These are phyloP conservation scores for Lanmaoa rubissima DNA, from an alignment of 768 basidiomycete genomes.

Conservation along the genomic window DNA sequence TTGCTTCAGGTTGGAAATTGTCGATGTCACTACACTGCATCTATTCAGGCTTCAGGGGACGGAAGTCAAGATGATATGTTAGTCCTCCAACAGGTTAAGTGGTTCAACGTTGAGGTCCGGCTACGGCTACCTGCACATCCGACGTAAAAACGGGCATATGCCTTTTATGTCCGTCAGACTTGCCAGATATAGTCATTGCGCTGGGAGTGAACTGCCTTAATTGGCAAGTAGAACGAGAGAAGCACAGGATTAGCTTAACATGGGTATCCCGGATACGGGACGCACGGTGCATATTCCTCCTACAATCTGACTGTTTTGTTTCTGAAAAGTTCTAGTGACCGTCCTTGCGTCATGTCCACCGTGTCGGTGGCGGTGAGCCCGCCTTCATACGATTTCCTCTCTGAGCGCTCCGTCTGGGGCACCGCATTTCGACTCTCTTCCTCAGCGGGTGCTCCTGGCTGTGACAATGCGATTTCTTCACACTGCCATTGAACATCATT, in stretches of 20 bases:
- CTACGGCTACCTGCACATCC: slow-evolving; percentile 22
- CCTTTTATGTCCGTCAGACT: slow-evolving; percentile 1
- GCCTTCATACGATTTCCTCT: slow-evolving; percentile 19
- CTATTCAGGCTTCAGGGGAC: slow-evolving; percentile 4
- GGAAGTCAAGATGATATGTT: slow-evolving; percentile 7
- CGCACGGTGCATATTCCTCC: slow-evolving; percentile 6
- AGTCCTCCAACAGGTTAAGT: slow-evolving; percentile 1
- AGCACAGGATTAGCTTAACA: slow-evolving; percentile 26
- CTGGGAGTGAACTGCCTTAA: slow-evolving; percentile 3
- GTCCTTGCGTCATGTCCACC: slow-evolving; percentile 26
- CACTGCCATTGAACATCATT: slow-evolving; percentile 29
- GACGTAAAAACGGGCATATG: background rate
- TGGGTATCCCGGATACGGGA: slow-evolving; percentile 23
- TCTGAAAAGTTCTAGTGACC: slow-evolving; percentile 8
- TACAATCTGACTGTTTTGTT: slow-evolving; percentile 9
- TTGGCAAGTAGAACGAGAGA: background rate
- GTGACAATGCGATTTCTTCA: slow-evolving; percentile 32
- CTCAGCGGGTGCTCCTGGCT: slow-evolving; percentile 31
- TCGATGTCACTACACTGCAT: slow-evolving; percentile 25
- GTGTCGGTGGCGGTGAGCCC: slow-evolving; percentile 33
- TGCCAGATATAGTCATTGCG: background rate
- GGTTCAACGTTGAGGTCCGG: slow-evolving; percentile 11
- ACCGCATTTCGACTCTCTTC: slow-evolving; percentile 28
- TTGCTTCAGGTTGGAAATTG: background rate
- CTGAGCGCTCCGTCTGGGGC: slow-evolving; percentile 30